Evolutionary conservation across 2,329 filamentous ascomycete species (phyloP).

Genomic region (Fusarium avenaceum): DNA sequence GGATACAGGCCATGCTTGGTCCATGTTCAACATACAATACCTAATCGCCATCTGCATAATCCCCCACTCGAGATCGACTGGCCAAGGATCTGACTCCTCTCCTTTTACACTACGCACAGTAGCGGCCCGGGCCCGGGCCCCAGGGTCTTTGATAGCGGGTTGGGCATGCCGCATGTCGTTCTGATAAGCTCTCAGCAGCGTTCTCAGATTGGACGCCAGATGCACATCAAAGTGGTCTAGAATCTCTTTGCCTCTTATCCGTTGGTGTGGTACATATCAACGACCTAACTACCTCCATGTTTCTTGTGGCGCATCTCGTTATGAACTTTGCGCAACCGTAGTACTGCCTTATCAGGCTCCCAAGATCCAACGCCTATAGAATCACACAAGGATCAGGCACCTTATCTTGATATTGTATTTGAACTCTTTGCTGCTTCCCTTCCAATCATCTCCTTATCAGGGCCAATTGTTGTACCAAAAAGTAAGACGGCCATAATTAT

Average conservation of each 20-base stretch:
- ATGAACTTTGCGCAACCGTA: too few species aligned
- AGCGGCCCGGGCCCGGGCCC: constrained; percentile 25
- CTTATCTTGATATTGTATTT: not conserved
- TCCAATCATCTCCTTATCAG: too few species aligned
- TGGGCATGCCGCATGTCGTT: constrained; percentile 5
- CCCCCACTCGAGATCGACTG: constrained; percentile 33
- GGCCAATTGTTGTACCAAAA: too few species aligned
- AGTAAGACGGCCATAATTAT: too few species aligned
- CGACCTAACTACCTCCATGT: too few species aligned
- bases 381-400: too few species aligned
- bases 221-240: constrained; percentile 15
- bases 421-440: too few species aligned
- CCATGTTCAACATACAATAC: not conserved
- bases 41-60: constrained; percentile 7
- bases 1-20: not conserved
- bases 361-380: too few species aligned
- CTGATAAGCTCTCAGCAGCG: constrained; percentile 36
- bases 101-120: constrained; percentile 3
- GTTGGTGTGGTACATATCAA: constrained; percentile 5
- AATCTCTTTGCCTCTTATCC: constrained; percentile 18
- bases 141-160: constrained; percentile 36
- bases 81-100: constrained; percentile 36
- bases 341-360: too few species aligned
- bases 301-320: too few species aligned
- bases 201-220: constrained; percentile 28